phyloP scores from a whole-genome alignment of 495 filamentous ascomycete species.

The Aspergillus egyptiacus region DNA sequence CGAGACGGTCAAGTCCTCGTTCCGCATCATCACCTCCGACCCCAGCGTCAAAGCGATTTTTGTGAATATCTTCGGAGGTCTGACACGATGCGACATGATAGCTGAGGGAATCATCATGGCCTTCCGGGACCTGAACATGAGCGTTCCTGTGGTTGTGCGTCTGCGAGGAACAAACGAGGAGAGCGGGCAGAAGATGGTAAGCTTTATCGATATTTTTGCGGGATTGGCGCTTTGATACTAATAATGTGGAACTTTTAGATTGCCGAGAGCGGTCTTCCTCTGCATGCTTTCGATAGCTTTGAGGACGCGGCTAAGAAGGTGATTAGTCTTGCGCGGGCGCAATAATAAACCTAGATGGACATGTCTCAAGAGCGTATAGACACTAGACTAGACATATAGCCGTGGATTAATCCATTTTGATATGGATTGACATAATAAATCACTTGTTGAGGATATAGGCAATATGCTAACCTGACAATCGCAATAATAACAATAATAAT shows the following conservation, averaged over 20 bases:
- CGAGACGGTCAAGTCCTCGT: conserved; percentile 74
- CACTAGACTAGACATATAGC: neutral
- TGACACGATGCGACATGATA: conserved; percentile 86
- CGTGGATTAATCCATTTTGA: neutral
- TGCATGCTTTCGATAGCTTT: conserved; percentile 78
- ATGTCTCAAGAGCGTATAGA: neutral
- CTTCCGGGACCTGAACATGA: conserved; percentile 63
- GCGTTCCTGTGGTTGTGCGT: conserved; percentile 75
- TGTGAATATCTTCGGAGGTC: conserved; percentile 87
- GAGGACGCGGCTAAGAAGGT: conserved; percentile 72
- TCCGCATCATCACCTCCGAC: conserved; percentile 66
- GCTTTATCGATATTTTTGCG: too few species aligned
- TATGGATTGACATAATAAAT: neutral
- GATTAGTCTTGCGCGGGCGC: conserved; percentile 52
- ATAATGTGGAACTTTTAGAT: conserved; percentile 39
- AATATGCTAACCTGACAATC: neutral
- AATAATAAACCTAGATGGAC: conserved; percentile 2
- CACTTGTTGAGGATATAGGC: neutral
- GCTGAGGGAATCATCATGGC: conserved; percentile 74
- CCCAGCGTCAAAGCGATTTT: conserved; percentile 66
- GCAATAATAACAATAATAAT: too few species aligned
- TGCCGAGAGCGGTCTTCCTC: conserved; percentile 61
- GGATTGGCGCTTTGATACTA: conserved; percentile 9
- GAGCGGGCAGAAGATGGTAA: conserved; percentile 64
- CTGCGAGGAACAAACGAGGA: conserved; percentile 79